Conservation (phyloP, 1,139 yeast species). For the Blastobotrys proliferans region DNA sequence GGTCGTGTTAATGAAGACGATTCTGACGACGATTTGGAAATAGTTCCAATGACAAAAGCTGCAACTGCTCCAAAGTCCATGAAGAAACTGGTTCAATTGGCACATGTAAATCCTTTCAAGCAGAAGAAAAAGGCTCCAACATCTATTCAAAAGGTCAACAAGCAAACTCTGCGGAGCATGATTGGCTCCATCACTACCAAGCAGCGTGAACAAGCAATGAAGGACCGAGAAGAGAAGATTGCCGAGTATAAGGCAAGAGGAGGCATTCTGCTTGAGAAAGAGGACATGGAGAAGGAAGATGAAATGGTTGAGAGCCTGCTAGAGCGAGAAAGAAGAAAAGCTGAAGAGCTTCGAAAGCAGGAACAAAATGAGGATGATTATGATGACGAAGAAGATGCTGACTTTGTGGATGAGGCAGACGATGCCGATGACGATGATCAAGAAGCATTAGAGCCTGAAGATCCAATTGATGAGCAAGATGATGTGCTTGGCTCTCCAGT, state of each 20-base stretch:
- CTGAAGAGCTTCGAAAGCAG: conserved; percentile 36
- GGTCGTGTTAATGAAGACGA: conserved; percentile 9
- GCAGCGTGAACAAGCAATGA: conserved; percentile 33
- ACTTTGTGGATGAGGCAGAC: conserved; percentile 13
- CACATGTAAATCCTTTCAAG: conserved; percentile 19
- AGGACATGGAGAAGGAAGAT: conserved; percentile 31
- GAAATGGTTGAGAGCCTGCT: conserved; percentile 46
- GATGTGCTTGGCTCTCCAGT: not conserved
- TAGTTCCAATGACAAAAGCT: conserved; percentile 25
- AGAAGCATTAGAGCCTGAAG: conserved; percentile 28
- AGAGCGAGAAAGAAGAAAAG: conserved; percentile 49
- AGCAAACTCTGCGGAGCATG: conserved; percentile 20
- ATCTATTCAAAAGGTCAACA: conserved; percentile 14
- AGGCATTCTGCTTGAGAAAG: conserved; percentile 24
- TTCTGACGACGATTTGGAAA: conserved; percentile 26
- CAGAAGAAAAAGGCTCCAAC: not conserved
- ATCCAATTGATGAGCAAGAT: not conserved
- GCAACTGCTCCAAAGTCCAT: conserved; percentile 20
- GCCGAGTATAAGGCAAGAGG: conserved; percentile 32
- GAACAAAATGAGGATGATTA: conserved; percentile 44
- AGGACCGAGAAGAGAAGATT: conserved; percentile 27
- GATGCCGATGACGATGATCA: conserved; percentile 17
- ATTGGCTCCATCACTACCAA: conserved; percentile 23
- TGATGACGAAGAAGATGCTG: conserved; percentile 24
- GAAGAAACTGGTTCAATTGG: conserved; percentile 22